Conservation (phyloP, 352 stramenopile species). For the Phytophthora chlamydospora region DNA sequence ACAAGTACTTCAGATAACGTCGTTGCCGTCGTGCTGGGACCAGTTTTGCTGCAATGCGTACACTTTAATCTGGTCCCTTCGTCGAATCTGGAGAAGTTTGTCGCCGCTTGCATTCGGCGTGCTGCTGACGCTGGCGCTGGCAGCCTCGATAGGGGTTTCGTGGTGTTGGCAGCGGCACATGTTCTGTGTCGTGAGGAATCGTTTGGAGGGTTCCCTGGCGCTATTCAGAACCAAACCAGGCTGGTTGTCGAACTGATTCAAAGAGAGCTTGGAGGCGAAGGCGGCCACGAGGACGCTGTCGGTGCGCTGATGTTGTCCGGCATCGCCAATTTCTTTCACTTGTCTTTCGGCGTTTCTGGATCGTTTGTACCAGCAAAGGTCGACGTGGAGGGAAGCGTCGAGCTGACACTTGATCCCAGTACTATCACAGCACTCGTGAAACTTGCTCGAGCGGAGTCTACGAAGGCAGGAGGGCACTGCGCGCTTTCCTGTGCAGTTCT, state of each 20-base stretch:
- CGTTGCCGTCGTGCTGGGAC: conserved; percentile 41
- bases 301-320: conserved; percentile 20
- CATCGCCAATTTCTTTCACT: conserved; percentile 41
- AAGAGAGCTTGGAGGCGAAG: conserved; percentile 15
- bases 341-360: conserved; percentile 26
- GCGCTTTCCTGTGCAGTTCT: conserved; percentile 22
- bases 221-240: conserved; percentile 27
- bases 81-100: conserved; percentile 37
- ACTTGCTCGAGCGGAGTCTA: conserved; percentile 22
- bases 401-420: conserved; percentile 30
- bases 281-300: neutral
- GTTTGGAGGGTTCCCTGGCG: conserved; percentile 26
- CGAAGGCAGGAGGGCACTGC: neutral
- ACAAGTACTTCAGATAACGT: conserved; percentile 14
- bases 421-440: conserved; percentile 29
- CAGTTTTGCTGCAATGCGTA: conserved; percentile 49
- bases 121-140: conserved; percentile 3
- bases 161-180: conserved; percentile 33
- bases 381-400: conserved; percentile 9
- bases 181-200: conserved; percentile 33
- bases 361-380: conserved; percentile 1
- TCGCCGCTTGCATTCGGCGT: conserved; percentile 38
- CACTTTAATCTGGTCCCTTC: conserved; percentile 36
- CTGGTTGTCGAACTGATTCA: conserved; percentile 24
- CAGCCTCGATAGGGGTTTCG: conserved; percentile 29